Evolutionary conservation across 2,329 filamentous ascomycete genomes (phyloP), one percentile per base, ranked within the genome.

Genomic region (Microsporum canis): DNA sequence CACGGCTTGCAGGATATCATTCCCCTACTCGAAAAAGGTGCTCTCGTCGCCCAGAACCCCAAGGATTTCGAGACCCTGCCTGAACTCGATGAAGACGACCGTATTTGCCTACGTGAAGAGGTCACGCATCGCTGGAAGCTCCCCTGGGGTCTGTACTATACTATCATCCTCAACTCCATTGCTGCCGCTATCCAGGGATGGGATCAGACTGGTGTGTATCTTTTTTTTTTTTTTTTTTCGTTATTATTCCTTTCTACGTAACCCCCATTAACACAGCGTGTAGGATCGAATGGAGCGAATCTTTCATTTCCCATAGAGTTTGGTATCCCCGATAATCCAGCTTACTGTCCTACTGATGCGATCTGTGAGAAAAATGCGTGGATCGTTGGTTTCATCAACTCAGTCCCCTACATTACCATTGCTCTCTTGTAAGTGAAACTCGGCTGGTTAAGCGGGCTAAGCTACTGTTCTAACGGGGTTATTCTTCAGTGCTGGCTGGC

Each of bases 31-130:
- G 55, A 64, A 41, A 69, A 65, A 29, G 88, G 87, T 38, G 89
- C 88, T 2, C 78, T 92, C 8, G 81, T 91, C 17, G 88, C 88
- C 2, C 87, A 89, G 70, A 83, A 86, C 66, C 87, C 87, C 0
- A 75, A 76, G 6, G 77, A 79, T 34, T 88, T 81, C 70, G 85
- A 88, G 61, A 76, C 79, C 38, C 79, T 90, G 45, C 75, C 82
- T 58, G 80, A 82, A 8, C 79, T 91, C 1, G 75, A 78, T 60
- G 79, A 85, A 17, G 65, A 66, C 0, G 80, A 82, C 49, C 76
- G 74, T 38, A 64, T 69, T 8, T 66, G 69, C 0, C 68, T 82
- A 29, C 67, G 72, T 2, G 66, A 75, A n/a, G 79, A 82, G 64
- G 69, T 74, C 2, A 75, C 72, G 1, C 74, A 76, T 61, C 71